Conservation (phyloP, 108 stramenopile species). For the Stephanodiscus triporus region DNA sequence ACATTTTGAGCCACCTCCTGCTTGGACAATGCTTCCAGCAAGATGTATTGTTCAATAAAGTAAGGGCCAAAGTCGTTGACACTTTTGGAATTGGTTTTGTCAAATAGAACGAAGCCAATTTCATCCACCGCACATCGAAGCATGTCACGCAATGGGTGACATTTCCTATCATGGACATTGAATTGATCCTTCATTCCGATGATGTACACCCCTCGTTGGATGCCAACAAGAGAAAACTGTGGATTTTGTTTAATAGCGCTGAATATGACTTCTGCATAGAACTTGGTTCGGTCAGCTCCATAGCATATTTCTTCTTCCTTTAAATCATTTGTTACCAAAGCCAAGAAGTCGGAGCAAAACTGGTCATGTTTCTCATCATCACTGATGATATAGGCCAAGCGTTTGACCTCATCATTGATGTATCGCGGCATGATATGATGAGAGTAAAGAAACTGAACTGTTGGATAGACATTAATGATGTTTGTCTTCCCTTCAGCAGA, state of each 20-base stretch:
- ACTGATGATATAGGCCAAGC: constrained; percentile 1
- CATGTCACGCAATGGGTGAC: constrained; percentile 30
- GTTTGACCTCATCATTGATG: constrained; percentile 45
- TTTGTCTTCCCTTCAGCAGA: constrained; percentile 23
- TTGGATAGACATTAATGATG: constrained; percentile 52
- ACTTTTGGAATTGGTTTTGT: constrained; percentile 42
- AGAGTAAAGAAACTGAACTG: constrained; percentile 57
- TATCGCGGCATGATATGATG: constrained; percentile 57
- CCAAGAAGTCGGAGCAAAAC: constrained; percentile 36
- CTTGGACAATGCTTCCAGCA: constrained; percentile 54
- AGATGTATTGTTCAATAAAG: constrained; percentile 52
- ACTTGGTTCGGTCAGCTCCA: constrained; percentile 15
- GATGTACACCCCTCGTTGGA: constrained; percentile 52
- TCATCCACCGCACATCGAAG: constrained; percentile 55
- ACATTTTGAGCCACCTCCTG: constrained; percentile 61
- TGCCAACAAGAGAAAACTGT: constrained; percentile 49
- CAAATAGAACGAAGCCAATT: constrained; percentile 55
- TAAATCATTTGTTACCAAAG: constrained; percentile 19
- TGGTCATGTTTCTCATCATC: not conserved
- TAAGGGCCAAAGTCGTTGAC: constrained; percentile 62
- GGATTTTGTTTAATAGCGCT: constrained; percentile 52
- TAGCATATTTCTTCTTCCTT: not conserved
- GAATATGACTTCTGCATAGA: constrained; percentile 33
- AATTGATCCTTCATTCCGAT: constrained; percentile 69
- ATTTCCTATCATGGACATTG: constrained; percentile 40